These are phyloP conservation scores for Cladorrhinum samala DNA, from an alignment of 495 filamentous ascomycete genomes.

Conservation along the genomic window DNA sequence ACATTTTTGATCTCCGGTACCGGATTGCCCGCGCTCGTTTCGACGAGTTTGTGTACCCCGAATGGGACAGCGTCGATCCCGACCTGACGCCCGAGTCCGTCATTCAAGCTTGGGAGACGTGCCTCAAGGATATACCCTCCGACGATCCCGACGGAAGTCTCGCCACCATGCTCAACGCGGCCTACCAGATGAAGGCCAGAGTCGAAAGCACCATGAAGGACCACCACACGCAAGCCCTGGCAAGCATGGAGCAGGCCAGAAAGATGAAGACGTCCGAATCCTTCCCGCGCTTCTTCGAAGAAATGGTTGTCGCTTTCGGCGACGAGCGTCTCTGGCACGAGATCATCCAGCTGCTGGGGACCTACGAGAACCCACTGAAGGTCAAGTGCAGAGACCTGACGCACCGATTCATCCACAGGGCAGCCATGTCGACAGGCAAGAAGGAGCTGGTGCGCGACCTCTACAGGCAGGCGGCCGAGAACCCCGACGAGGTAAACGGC, in stretches of 20 bases:
- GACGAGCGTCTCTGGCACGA: not conserved
- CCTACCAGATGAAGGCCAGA: constrained; percentile 2
- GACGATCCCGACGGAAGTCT: not conserved
- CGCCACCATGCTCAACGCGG: constrained; percentile 1
- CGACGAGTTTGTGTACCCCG: constrained; percentile 1
- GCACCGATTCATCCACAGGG: not conserved
- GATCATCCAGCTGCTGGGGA: not conserved
- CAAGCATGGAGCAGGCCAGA: not conserved
- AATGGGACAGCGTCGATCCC: not conserved
- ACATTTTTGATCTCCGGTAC: constrained; percentile 5
- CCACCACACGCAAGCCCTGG: not conserved
- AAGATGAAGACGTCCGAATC: not conserved
- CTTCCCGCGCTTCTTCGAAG: not conserved
- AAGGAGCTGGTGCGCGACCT: not conserved
- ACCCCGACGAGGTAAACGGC: not conserved
- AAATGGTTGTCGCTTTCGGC: constrained; percentile 1
- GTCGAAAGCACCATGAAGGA: not conserved
- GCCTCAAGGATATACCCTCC: not conserved
- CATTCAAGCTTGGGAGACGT: not conserved
- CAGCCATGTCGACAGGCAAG: constrained; percentile 1
- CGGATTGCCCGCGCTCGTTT: not conserved
- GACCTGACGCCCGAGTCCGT: not conserved
- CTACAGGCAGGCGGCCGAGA: not conserved
- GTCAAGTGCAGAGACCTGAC: not conserved
- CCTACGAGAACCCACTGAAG: not conserved